Base-by-base conservation (phyloP, 257 asterid species). In the Agastache rugosa region DNA sequence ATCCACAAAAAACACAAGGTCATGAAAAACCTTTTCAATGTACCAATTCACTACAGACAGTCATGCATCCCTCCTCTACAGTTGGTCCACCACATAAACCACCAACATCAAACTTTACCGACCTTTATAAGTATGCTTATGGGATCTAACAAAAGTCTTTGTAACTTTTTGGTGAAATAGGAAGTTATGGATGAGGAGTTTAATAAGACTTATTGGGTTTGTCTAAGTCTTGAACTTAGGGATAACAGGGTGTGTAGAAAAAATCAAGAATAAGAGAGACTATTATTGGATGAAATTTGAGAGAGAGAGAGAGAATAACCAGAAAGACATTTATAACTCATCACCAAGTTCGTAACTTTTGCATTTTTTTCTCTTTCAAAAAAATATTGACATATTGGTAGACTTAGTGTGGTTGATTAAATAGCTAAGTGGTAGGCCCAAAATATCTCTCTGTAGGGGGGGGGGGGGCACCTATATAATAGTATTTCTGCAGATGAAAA, bases 341-440 rank as follows among this genome's bases (percentile, higher is more conserved):
- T 6, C 5, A 29, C 4, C 39, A 16, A 59, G 16, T 15, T 58
- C 2, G 12, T 59, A 27, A 5, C 6, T 58, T 15, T 31, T 16
- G 22, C 22, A 16, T 16, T 34, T 61, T 16, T 31, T 61, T 60
- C 2, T 29, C 8, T 8, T 44, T 31, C 4, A 7, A 31, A 0
- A 31, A 6, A 7, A 23, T 35, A 29, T 15, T 4, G 16, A 56
- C 6, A 56, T 55, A 55, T 34, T 8, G 8, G 8, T 61, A 61
- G 67, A 61, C 25, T 31, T 5, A 29, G 45, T 34, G 47, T 37
- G 25, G 0, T 34, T 9, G 27, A 16, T 41, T 7, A 31, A 7
- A 61, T n/a, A 61, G 27, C 23, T 34, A 61, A 61, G 47, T 31
- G 27, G 67, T 61, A 31, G 47, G 27, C 67, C 45, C 45, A 61